Evolutionary conservation across 352 stramenopile species (phyloP).

Genomic region (Hyaloperonospora brassicae): DNA sequence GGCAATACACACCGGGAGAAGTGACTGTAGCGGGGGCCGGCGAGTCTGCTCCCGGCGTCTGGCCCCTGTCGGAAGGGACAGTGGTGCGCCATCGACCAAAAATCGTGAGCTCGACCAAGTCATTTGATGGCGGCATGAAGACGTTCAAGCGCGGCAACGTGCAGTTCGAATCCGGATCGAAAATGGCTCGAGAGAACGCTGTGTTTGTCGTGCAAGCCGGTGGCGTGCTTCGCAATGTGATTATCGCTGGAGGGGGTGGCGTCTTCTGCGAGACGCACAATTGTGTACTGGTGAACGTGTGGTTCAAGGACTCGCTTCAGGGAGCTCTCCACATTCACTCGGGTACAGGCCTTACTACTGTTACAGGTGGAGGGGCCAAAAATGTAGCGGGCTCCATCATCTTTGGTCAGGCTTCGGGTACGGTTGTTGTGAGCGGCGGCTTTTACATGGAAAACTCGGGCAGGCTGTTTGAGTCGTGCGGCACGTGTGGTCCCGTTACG

Average conservation of each 20-base stretch:
- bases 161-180: constrained; percentile 26
- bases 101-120: constrained; percentile 24
- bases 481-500: constrained; percentile 55
- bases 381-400: constrained; percentile 38
- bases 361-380: constrained; percentile 47
- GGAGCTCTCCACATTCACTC: constrained; percentile 42
- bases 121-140: constrained; percentile 58
- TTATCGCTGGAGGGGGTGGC: constrained; percentile 43
- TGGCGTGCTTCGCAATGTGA: constrained; percentile 52
- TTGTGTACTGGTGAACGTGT: constrained; percentile 51
- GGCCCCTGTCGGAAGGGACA: constrained; percentile 36
- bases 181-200: constrained; percentile 31
- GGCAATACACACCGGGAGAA: constrained; percentile 15
- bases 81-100: constrained; percentile 25
- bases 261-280: constrained; percentile 55
- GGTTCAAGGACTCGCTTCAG: constrained; percentile 49
- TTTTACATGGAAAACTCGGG: constrained; percentile 47
- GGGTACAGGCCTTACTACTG: constrained; percentile 44
- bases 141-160: constrained; percentile 51
- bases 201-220: constrained; percentile 59
- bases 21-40: constrained; percentile 14
- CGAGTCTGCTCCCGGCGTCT: constrained; percentile 21
- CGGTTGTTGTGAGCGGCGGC: constrained; percentile 41
- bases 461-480: constrained; percentile 50
- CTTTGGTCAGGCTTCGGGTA: constrained; percentile 37